Conservation (phyloP, 2,329 filamentous ascomycete genomes). For the Verticillium alfalfae region DNA sequence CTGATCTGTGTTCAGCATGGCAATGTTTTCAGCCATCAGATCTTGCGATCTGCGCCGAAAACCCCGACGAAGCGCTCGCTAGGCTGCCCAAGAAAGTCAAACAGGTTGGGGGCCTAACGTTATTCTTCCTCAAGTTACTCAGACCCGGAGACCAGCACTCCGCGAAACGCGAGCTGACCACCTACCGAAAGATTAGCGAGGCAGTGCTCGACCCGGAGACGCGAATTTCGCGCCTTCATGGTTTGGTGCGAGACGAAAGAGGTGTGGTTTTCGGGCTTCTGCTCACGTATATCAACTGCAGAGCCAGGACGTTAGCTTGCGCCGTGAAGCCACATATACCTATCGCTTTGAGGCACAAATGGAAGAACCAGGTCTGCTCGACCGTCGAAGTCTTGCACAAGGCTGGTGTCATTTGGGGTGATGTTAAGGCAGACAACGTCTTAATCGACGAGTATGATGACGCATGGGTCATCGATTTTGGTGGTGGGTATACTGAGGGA, state of each 20-base stretch:
- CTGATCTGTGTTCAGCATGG: constrained; percentile 8
- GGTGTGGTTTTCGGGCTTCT: constrained; percentile 9
- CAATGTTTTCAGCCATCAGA: constrained; percentile 9
- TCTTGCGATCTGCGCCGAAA: background rate
- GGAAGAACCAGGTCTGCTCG: constrained; percentile 12
- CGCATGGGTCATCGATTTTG: constrained; percentile 24
- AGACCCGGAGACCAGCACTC: constrained; percentile 2
- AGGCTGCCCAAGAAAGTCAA: background rate
- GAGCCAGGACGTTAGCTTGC: constrained; percentile 1
- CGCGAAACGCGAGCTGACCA: constrained; percentile 6
- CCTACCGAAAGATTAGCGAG: constrained; percentile 8
- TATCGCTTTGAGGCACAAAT: background rate
- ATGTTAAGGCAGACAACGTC: constrained; percentile 22
- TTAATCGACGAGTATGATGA: constrained; percentile 20
- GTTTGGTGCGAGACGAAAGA: constrained; percentile 5
- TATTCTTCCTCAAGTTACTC: constrained; percentile 4
- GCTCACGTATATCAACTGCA: constrained; percentile 9
- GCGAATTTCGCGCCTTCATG: constrained; percentile 8
- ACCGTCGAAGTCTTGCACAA: constrained; percentile 12
- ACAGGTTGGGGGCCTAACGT: background rate
- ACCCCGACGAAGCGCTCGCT: constrained; percentile 1
- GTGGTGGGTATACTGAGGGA: constrained; percentile 20
- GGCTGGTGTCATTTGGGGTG: constrained; percentile 19
- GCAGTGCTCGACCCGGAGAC: constrained; percentile 3
- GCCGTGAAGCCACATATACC: background rate